Evolutionary conservation across 441 rosid genomes (phyloP), one percentile per base, ranked within the genome.

Genomic region (Corymbia calophylla): DNA sequence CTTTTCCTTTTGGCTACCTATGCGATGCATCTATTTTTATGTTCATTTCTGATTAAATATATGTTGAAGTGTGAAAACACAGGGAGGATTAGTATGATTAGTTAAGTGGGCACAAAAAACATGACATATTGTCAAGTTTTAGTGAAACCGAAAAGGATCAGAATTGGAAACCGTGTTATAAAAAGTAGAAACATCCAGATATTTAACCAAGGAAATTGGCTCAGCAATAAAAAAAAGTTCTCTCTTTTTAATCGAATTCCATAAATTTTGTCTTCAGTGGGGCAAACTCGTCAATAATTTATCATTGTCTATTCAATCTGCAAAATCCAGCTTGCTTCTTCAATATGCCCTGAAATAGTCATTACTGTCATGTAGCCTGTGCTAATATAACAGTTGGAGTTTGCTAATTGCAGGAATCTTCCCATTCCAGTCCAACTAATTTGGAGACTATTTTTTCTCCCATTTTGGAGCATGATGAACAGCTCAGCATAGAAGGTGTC

Each of bases 361-460:
- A 51, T 55, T 31, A 10, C 62, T 3, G 62, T 49, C 4, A 3
- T 86, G 56, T 6, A 31, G 53, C 51, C n/a, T 77, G 84, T 39
- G 51, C 84, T 23, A 77, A 39, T 44, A 18, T 77, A 44, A 77
- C 51, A 39, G n/a, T 51, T 86, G 60, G 60, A 56, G 31, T 86
- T 55, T 32, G 68, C 49, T 27, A 87, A 68, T 89, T 92, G 89
- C 93, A 95, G 97, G 97, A 96, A 87, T 82, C 93, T 88, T 55
- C 87, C 54, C 90, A 90, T 70, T 53, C 90, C 51, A 91, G 92
- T 88, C 77, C 92, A 90, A 91, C 95, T 58, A 91, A 91, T 89
- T 87, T 92, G 87, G 97, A 93, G 91, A 94, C 97, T 53, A 96
- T 96, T 81, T 95, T 96, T 92, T 96, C 97, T 89, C 97, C 95